Conservation (phyloP, 768 basidiomycete genomes). For the Xerocomus brunneocitrinus region DNA sequence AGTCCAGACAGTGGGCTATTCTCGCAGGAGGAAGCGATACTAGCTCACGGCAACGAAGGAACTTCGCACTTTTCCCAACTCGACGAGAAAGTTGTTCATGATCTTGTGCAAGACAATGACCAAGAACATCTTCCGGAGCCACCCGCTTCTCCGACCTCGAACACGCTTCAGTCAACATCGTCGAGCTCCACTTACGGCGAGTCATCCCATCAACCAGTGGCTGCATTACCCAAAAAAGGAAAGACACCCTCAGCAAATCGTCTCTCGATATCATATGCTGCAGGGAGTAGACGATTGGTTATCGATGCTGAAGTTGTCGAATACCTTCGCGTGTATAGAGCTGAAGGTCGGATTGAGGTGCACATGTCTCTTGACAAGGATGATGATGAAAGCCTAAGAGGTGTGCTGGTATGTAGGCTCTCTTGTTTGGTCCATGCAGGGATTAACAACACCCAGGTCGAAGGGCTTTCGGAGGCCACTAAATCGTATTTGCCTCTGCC, state of each 20-base stretch:
- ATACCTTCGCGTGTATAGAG: constrained; percentile 71
- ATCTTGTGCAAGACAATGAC: constrained; percentile 17
- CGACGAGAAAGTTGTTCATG: constrained; percentile 18
- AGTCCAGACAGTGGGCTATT: constrained; percentile 32
- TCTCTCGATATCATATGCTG: constrained; percentile 93
- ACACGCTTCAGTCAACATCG: constrained; percentile 37
- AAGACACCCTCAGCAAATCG: constrained; percentile 71
- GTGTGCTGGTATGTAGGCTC: constrained; percentile 60
- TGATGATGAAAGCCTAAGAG: constrained; percentile 55
- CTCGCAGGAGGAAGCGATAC: constrained; percentile 25
- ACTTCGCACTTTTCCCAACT: constrained; percentile 14
- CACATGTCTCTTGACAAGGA: constrained; percentile 55
- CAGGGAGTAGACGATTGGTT: constrained; percentile 80
- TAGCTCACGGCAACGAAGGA: constrained; percentile 15
- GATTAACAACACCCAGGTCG: constrained; percentile 46
- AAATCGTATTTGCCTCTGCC: constrained; percentile 66
- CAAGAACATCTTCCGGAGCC: constrained; percentile 55
- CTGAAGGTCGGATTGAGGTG: constrained; percentile 85
- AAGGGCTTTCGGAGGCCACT: constrained; percentile 65
- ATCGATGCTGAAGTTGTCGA: constrained; percentile 87
- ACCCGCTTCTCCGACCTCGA: constrained; percentile 52
- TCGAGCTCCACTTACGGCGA: constrained; percentile 44
- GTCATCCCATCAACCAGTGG: constrained; percentile 31
- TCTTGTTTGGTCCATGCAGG: constrained; percentile 2
- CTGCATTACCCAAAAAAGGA: constrained; percentile 29